Evolutionary conservation across 768 basidiomycete species (phyloP), one percentile per base, ranked within the genome.

Genomic region (Tricholoma sp.): DNA sequence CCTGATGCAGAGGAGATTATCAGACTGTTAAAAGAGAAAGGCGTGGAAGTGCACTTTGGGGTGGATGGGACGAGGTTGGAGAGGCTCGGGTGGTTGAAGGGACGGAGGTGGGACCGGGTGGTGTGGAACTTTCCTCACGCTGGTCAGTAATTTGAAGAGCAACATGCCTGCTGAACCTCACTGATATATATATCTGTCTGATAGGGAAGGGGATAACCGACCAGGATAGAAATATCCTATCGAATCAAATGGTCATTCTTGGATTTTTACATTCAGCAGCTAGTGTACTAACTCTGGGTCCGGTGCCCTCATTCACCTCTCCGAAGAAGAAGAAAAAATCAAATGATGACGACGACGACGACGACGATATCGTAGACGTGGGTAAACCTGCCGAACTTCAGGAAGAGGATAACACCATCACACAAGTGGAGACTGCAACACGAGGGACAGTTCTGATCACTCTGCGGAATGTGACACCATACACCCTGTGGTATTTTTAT

Each of bases 41-140:
- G 93, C 0, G 87, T 80, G 2, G 72, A 80, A 48, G 83, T 97
- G 8, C 65, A 91, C 11, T 98, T 97, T 67, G 79, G 78, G 6
- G 79, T 97, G 17, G 96, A 98, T 67, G 96, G 87, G n/a, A 88
- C 86, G 6, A 80, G 75, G 55, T 70, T 98, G 33, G 86, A 86
- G 53, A 88, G 79, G 58, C 70, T 74, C 37, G 56, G 78, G 6
- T 66, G 69, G 6, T 69, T 95, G 47, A 89, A 84, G 59, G 82
- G 81, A 39, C 73, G 75, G 59, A 80, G 72, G 54, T 89, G 88
- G 81, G 88, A 93, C 70, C 82, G 81, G 58, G 80, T 98, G 55
- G 83, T 91, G 6, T 98, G 93, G 87, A 97, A 98, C 68, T 98
- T 98, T 67, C 96, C 96, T 57, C 96, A 98, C 74, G 89, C 89